Conservation (phyloP, 306 rosid genomes). For the Castanea crenata region DNA sequence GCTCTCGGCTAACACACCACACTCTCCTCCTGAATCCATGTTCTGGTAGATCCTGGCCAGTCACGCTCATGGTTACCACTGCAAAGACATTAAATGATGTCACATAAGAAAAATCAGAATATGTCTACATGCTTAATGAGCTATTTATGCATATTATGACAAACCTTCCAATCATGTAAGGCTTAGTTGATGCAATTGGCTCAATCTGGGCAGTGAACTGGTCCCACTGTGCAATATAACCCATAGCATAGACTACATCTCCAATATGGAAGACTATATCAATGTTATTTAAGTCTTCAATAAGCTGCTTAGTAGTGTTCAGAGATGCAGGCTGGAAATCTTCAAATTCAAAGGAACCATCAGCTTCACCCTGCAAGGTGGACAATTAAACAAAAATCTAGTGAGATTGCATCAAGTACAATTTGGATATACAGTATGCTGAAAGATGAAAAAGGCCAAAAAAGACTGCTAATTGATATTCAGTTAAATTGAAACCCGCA, state of each 20-base stretch:
- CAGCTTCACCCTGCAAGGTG: slow-evolving; percentile 75
- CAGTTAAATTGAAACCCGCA: background rate
- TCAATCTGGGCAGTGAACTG: slow-evolving; percentile 86
- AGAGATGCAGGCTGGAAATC: slow-evolving; percentile 85
- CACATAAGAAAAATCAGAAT: slow-evolving; percentile 24
- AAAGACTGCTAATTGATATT: background rate
- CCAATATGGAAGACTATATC: slow-evolving; percentile 95
- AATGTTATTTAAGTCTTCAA: slow-evolving; percentile 63
- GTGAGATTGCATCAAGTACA: background rate
- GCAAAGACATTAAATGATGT: slow-evolving; percentile 25
- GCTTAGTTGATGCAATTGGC: slow-evolving; percentile 89
- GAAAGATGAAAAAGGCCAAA: no score
- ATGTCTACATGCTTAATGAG: background rate
- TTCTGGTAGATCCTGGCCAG: slow-evolving; percentile 84
- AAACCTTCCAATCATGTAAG: slow-evolving; percentile 93
- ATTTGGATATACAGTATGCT: no score
- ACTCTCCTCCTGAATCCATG: slow-evolving; percentile 96
- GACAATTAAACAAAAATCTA: slow-evolving; percentile 8
- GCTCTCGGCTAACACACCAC: slow-evolving; percentile 77
- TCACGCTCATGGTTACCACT: slow-evolving; percentile 99
- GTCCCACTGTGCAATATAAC: slow-evolving; percentile 95
- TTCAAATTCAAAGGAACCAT: slow-evolving; percentile 91
- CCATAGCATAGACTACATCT: slow-evolving; percentile 84
- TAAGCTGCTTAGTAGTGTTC: slow-evolving; percentile 73
- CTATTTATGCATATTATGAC: background rate